phyloP scores from a whole-genome alignment of 2,329 filamentous ascomycete species.

The Fusarium goolgardi region DNA sequence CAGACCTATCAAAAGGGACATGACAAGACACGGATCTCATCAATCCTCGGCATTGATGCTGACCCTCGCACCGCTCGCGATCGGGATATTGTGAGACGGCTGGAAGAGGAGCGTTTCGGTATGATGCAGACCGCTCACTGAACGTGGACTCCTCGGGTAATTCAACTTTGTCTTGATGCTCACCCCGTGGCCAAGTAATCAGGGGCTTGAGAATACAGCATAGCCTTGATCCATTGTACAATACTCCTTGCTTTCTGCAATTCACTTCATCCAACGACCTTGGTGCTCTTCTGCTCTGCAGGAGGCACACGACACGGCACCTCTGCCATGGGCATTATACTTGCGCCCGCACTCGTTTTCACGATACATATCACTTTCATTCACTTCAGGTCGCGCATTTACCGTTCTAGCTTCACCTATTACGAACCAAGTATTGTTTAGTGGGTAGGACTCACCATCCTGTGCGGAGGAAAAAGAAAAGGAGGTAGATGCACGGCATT shows the following conservation, averaged over 20 bases:
- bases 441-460: conserved; percentile 41
- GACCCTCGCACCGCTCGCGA: conserved; percentile 68
- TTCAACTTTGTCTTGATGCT: conserved; percentile 12
- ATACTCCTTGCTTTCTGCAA: conserved; percentile 37
- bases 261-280: conserved; percentile 38
- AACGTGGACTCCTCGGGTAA: conserved; percentile 19
- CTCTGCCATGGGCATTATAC: conserved; percentile 40
- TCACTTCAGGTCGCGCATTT: conserved; percentile 36
- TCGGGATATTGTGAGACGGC: conserved; percentile 66
- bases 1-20: conserved; percentile 51
- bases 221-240: conserved; percentile 31
- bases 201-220: conserved; percentile 11
- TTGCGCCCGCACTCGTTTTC: conserved; percentile 38
- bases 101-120: conserved; percentile 63
- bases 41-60: conserved; percentile 70
- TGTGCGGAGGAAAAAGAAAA: conserved; percentile 34
- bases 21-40: conserved; percentile 71
- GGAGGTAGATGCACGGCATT: conserved; percentile 40
- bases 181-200: conserved; percentile 20
- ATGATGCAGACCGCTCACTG: conserved; percentile 49
- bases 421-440: conserved; percentile 47
- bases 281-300: conserved; percentile 14
- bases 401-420: conserved; percentile 30
- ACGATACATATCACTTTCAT: conserved; percentile 34
- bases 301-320: conserved; percentile 28